Base-by-base conservation (phyloP, 176 grass and related monocot species). In the Paspalum vaginatum region DNA sequence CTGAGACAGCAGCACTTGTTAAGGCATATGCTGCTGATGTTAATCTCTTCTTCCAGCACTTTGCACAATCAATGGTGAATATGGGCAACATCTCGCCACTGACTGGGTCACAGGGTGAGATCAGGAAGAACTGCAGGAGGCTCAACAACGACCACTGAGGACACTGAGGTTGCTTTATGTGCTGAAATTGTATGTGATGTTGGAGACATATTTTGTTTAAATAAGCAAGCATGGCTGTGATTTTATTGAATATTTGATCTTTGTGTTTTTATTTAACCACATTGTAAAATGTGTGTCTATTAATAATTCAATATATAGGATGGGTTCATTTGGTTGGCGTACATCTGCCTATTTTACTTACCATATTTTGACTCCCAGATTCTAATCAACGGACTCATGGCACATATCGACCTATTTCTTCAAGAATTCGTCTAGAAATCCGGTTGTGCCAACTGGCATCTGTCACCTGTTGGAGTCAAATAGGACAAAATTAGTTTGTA, bases 121-220 rank as follows among this genome's bases (percentile, higher is more conserved):
- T 99, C 74, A 89, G 96, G 75, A 95, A 82, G 76, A 93, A 95
- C 40, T 99, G 96, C 90, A 99, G 96, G 84, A 93, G 37, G 61
- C 60, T 94, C 44, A 98, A 97, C 80, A 77, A 83, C 22, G 14
- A 41, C 46, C 77, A 81, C 61, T 87, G 75, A 84, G 76, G 61
- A 26, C 32, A 46, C 56, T 65, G 50, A 66, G 18, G 39, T 51
- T 71, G 56, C 42, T 57, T 57, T 21, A 71, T 77, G 57, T 72
- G 65, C 42, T 89, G 83, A 58, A 65, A 70, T 57, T 37, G 49
- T 71, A 48, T 48, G 32, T 77, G 83, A 62, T 72, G 71, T 64
- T 53, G 82, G 72, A 37, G 57, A 24, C 22, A 52, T 72, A n/a
- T 85, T 85, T 85, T 85, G 73, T 72, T 72, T 42, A 37, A 88